Conservation (phyloP, 495 filamentous ascomycete genomes). For the Geoglossum glabrum region DNA sequence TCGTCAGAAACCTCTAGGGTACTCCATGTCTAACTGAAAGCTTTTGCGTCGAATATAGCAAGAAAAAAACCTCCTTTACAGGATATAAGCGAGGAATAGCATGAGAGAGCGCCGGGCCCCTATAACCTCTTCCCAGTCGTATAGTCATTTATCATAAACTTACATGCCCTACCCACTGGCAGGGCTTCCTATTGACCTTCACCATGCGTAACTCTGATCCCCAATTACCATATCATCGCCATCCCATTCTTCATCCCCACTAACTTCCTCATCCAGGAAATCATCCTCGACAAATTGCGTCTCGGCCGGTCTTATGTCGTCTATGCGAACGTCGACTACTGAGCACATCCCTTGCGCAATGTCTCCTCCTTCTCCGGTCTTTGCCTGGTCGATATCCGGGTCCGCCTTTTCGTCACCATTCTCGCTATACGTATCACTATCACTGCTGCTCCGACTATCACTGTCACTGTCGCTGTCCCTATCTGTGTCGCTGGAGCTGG, state of each 20-base stretch:
- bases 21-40: too few species aligned
- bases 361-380: background rate
- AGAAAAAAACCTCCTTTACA: too few species aligned
- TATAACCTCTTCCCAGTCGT: too few species aligned
- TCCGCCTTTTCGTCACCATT: background rate
- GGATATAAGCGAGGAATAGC: too few species aligned
- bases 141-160: too few species aligned
- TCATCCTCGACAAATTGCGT: conserved; percentile 54
- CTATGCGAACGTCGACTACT: conserved; percentile 57
- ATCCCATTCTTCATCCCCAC: conserved; percentile 66
- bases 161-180: too few species aligned
- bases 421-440: background rate
- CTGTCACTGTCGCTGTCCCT: conserved; percentile 2
- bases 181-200: too few species aligned
- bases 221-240: conserved; percentile 26
- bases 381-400: background rate
- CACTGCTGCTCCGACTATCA: too few species aligned
- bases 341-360: conserved; percentile 53
- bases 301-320: conserved; percentile 62
- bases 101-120: too few species aligned
- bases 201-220: conserved; percentile 24
- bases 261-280: conserved; percentile 51
- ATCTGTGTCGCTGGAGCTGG: background rate
- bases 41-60: too few species aligned
- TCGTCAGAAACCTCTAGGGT: too few species aligned